These are phyloP conservation scores for Omphalotus olearius DNA, from an alignment of 1,284 basidiomycete genomes.

Conservation along the genomic window DNA sequence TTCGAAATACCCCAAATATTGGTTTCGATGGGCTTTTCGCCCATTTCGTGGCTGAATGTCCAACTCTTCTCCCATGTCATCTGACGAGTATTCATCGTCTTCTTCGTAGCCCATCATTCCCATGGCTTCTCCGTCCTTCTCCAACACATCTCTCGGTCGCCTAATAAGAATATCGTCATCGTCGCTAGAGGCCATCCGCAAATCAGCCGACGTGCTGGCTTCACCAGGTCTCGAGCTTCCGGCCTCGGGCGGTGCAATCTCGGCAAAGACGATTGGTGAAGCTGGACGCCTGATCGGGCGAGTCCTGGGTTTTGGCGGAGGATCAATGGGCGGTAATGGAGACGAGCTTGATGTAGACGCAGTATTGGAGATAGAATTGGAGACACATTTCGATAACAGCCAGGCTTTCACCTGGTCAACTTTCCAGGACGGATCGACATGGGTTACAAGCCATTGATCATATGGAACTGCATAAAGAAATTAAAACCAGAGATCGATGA, in stretches of 20 bases:
- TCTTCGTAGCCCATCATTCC: slow-evolving; percentile 27
- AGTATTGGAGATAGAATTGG: slow-evolving; percentile 15
- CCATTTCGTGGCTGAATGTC: slow-evolving; percentile 4
- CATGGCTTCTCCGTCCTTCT: slow-evolving; percentile 17
- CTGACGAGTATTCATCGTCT: slow-evolving; percentile 28
- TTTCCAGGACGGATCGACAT: slow-evolving; percentile 53
- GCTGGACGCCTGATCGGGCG: slow-evolving; percentile 28
- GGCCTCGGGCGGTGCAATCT: neutral
- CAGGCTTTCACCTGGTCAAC: slow-evolving; percentile 57
- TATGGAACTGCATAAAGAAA: slow-evolving; percentile 43
- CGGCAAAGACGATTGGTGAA: slow-evolving; percentile 40
- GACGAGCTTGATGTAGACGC: slow-evolving; percentile 15
- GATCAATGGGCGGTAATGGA: slow-evolving; percentile 17
- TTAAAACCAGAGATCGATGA: neutral
- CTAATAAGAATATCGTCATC: neutral
- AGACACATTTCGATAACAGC: slow-evolving; percentile 52
- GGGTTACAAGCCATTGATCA: slow-evolving; percentile 71
- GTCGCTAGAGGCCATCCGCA: neutral
- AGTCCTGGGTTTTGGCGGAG: slow-evolving; percentile 14
- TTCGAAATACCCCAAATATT: slow-evolving; percentile 10
- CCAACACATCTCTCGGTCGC: slow-evolving; percentile 8
- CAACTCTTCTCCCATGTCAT: slow-evolving; percentile 7
- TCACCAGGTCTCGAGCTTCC: neutral
- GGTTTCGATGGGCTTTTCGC: slow-evolving; percentile 3
- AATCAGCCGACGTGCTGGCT: neutral